phyloP scores from a whole-genome alignment of 2,329 filamentous ascomycete species.

The Tolypocladium endophyticum region DNA sequence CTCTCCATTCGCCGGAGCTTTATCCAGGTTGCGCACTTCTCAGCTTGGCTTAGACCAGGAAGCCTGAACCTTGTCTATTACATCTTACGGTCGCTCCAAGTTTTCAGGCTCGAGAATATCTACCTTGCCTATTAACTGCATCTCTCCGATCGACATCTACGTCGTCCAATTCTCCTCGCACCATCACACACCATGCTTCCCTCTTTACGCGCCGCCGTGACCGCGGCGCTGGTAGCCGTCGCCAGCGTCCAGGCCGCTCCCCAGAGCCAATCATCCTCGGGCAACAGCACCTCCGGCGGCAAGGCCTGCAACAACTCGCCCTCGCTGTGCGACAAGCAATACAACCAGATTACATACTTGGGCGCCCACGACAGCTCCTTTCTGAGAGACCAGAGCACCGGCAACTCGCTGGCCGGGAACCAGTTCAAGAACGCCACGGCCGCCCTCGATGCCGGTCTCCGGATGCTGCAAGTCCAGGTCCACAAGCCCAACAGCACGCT shows the following conservation, averaged over 20 bases:
- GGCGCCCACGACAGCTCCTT: conserved; percentile 69
- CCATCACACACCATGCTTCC: conserved; percentile 8
- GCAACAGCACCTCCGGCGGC: conserved; percentile 3
- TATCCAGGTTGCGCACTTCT: background rate
- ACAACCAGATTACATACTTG: conserved; percentile 68
- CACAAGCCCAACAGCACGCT: conserved; percentile 50
- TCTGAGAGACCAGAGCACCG: conserved; percentile 51
- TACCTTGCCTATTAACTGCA: no score
- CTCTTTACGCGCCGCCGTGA: conserved; percentile 10
- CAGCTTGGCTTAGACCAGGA: background rate
- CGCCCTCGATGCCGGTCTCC: conserved; percentile 60
- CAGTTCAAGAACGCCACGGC: conserved; percentile 64
- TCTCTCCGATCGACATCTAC: background rate
- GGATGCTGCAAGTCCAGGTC: conserved; percentile 62
- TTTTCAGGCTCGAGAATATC: no score
- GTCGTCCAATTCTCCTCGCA: background rate
- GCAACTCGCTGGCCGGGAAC: conserved; percentile 55
- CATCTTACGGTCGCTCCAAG: no score
- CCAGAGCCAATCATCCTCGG: conserved; percentile 4
- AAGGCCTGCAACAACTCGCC: conserved; percentile 73
- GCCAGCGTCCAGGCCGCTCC: conserved; percentile 14
- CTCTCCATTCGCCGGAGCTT: background rate
- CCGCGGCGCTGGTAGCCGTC: conserved; percentile 10
- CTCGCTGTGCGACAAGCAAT: conserved; percentile 56
- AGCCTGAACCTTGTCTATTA: no score